Base-by-base conservation (phyloP, 345 rosid genomes). In the Gossypium herbaceum region DNA sequence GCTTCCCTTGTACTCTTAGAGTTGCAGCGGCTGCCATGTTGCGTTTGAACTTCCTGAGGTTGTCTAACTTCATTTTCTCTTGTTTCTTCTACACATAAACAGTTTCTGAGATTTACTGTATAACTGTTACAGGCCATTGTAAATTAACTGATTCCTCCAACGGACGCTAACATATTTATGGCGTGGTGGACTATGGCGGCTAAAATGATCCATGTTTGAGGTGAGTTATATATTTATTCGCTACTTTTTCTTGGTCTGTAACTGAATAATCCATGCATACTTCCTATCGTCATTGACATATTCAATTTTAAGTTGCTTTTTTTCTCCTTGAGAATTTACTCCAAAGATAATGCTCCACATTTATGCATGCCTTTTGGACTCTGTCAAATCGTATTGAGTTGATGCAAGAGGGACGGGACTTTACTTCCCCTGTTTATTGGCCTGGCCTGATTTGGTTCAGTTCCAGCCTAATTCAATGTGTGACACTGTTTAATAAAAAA, bases 21-120 rank as follows among this genome's bases (percentile, higher is more conserved):
- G 77, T 79, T 94, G 87, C 91, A 80, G 80, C 87, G 94, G 60
- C 84, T 94, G 39, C 97, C 97, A 72, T 91, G 85, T 74, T 68
- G 86, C 79, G 51, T 74, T 73, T 91, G 81, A 86, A 64, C 73
- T 67, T 48, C 67, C 54, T 17, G 17, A 73, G 82, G 80, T 78
- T 44, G 24, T 58, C 43, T 22, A 20, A 22, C 69, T 77, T 39
- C 20, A 6, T 17, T 57, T 24, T 19, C 2, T 7, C 57, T 57
- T 24, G 65, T 43, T 72, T 25, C 77, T 19, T 51, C 20, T 44
- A 24, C n/a, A 45, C 15, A 56, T 17, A 50, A 54, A 17, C 43
- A 39, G 7, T 45, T 69, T 59, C 69, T 66, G 25, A 29, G 17
- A 54, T 64, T 41, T 56, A 17, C 52, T 12, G 7, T 34, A 34